Evolutionary conservation across 768 basidiomycete genomes (phyloP).

Genomic region (Boletus subcaerulescens): DNA sequence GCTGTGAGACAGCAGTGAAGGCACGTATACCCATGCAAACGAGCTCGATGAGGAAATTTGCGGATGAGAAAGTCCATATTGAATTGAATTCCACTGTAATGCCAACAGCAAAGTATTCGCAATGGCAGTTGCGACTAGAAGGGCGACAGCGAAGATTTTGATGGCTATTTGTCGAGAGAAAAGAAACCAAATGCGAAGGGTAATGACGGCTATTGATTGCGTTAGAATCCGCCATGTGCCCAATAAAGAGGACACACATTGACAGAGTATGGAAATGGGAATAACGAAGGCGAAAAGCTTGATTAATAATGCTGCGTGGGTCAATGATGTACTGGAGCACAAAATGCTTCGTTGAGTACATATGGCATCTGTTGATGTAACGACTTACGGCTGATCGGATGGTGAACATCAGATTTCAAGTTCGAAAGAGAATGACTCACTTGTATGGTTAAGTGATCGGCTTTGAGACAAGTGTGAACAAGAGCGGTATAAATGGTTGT

Average conservation of each 20-base stretch:
- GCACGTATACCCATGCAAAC: conserved; percentile 11
- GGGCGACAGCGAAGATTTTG: conserved; percentile 1
- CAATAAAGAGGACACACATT: background rate
- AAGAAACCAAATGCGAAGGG: conserved; percentile 15
- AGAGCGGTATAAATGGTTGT: background rate
- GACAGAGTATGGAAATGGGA: conserved; percentile 7
- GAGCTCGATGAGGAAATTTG: background rate
- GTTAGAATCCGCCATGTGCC: background rate
- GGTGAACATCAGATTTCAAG: background rate
- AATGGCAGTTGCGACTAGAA: background rate
- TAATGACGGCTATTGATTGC: conserved; percentile 7
- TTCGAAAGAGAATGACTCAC: background rate
- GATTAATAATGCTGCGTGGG: background rate
- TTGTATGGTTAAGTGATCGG: background rate
- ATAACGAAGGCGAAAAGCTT: conserved; percentile 3
- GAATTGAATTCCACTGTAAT: background rate
- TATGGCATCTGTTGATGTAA: background rate
- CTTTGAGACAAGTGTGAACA: background rate
- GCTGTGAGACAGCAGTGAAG: conserved; percentile 14
- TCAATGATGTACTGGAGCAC: background rate
- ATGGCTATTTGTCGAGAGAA: conserved; percentile 3
- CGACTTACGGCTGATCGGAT: conserved; percentile 1
- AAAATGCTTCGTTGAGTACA: background rate
- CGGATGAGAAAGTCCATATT: background rate
- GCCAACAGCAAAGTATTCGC: background rate